Evolutionary conservation across 768 basidiomycete species (phyloP).

Genomic region (Termitomyces sp.): DNA sequence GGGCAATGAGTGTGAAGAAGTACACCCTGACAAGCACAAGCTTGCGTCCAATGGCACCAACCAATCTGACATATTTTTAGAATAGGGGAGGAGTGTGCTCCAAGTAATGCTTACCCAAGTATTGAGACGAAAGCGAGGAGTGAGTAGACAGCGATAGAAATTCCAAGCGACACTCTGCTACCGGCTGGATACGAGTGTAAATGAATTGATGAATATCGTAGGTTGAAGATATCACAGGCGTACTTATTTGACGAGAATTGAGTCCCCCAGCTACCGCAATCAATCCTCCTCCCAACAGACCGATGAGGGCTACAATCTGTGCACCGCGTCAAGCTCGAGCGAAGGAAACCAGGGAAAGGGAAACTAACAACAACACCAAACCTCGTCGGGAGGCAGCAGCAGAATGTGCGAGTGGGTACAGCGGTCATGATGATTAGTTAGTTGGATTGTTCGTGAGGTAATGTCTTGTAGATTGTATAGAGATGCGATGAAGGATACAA

Average conservation of each 20-base stretch:
- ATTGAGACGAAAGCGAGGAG: constrained; percentile 41
- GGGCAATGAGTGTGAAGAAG: constrained; percentile 37
- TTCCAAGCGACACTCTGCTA: constrained; percentile 37
- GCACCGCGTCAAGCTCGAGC: background rate
- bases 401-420: constrained; percentile 41
- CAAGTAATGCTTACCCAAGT: constrained; percentile 34
- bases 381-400: constrained; percentile 49
- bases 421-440: constrained; percentile 28
- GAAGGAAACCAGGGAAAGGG: background rate
- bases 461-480: constrained; percentile 9
- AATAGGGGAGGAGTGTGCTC: background rate
- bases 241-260: constrained; percentile 14
- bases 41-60: constrained; percentile 40
- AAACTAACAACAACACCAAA: constrained; percentile 43
- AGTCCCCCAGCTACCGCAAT: constrained; percentile 33
- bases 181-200: constrained; percentile 21
- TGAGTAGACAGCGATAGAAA: constrained; percentile 39
- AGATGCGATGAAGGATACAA: constrained; percentile 16
- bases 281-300: constrained; percentile 39
- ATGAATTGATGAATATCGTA: background rate
- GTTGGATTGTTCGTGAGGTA: constrained; percentile 3
- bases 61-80: constrained; percentile 27
- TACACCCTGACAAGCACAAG: constrained; percentile 40
- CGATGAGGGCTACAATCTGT: constrained; percentile 43
- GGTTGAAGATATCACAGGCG: background rate